Percentiles rank a stretch among this genome's conserved stretches.
Evolutionary conservation across 345 rosid genomes (phyloP).

Genomic region (Corymbia maculata): DNA sequence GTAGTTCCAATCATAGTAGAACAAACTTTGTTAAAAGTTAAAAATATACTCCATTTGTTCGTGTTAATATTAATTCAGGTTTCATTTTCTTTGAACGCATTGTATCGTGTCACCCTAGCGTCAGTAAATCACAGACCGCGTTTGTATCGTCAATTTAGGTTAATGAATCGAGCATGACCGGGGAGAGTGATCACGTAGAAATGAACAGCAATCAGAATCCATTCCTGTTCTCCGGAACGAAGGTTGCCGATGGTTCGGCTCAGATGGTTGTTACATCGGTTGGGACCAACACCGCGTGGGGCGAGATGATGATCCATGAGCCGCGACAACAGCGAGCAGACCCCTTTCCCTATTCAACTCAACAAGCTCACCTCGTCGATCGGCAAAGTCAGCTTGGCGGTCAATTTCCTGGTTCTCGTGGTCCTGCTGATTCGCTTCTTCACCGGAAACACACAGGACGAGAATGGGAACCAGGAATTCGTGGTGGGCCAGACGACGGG

Average conservation of each 20-base stretch:
- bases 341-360: constrained; percentile 52
- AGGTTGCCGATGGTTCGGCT: constrained; percentile 44
- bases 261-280: constrained; percentile 57
- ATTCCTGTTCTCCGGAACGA: constrained; percentile 49
- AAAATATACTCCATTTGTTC: not conserved
- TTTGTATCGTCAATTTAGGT: not conserved
- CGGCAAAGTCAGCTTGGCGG: constrained; percentile 51
- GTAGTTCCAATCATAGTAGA: not conserved
- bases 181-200: constrained; percentile 43
- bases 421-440: constrained; percentile 59
- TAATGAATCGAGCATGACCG: constrained; percentile 63
- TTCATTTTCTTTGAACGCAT: not conserved
- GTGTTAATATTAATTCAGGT: accelerated
- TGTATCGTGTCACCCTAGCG: not conserved
- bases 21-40: not conserved
- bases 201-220: constrained; percentile 24
- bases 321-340: constrained; percentile 28
- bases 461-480: constrained; percentile 28
- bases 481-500: constrained; percentile 31
- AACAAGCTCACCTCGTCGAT: constrained; percentile 57
- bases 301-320: constrained; percentile 59
- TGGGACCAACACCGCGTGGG: constrained; percentile 71
- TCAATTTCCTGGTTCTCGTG: constrained; percentile 54
- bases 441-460: constrained; percentile 55
- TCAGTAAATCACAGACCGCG: not conserved